A percentile compares a stretch with the other conserved stretches of the same genome.
Evolutionary conservation across 2,329 filamentous ascomycete species (phyloP).

Genomic region (Pseudogymnoascus destructans): DNA sequence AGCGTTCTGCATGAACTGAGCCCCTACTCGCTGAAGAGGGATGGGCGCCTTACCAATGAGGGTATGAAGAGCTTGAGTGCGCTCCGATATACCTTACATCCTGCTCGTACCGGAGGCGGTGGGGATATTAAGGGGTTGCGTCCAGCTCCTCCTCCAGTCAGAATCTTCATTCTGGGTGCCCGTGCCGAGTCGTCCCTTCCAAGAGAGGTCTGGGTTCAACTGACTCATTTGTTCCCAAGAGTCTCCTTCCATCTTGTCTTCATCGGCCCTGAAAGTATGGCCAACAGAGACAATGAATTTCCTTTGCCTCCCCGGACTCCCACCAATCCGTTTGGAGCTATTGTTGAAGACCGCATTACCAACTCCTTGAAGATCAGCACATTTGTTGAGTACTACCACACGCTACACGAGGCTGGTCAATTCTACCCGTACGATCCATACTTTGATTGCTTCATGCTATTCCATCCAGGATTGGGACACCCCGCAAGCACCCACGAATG

Average conservation of each 20-base stretch:
- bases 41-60: constrained; percentile 67
- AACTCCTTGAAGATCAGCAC: constrained; percentile 92
- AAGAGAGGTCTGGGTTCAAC: constrained; percentile 83
- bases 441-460: constrained; percentile 94
- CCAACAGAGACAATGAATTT: constrained; percentile 84
- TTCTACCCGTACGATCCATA: constrained; percentile 96
- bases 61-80: constrained; percentile 89
- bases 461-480: constrained; percentile 92
- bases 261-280: constrained; percentile 92
- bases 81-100: constrained; percentile 85
- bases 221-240: constrained; percentile 89
- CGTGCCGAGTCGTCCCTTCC: constrained; percentile 96
- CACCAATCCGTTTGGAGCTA: constrained; percentile 80
- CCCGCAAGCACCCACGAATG: constrained; percentile 89
- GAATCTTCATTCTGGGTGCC: constrained; percentile 85
- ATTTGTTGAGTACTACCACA: constrained; percentile 97
- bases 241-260: constrained; percentile 85
- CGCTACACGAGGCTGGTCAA: constrained; percentile 76
- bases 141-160: constrained; percentile 73
- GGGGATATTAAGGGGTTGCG: constrained; percentile 64
- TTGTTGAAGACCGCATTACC: constrained; percentile 82
- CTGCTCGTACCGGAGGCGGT: constrained; percentile 65
- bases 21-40: constrained; percentile 69
- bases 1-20: constrained; percentile 90
- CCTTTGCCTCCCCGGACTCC: constrained; percentile 77